Conservation (phyloP, 345 rosid genomes). For the Abelmoschus esculentus region DNA sequence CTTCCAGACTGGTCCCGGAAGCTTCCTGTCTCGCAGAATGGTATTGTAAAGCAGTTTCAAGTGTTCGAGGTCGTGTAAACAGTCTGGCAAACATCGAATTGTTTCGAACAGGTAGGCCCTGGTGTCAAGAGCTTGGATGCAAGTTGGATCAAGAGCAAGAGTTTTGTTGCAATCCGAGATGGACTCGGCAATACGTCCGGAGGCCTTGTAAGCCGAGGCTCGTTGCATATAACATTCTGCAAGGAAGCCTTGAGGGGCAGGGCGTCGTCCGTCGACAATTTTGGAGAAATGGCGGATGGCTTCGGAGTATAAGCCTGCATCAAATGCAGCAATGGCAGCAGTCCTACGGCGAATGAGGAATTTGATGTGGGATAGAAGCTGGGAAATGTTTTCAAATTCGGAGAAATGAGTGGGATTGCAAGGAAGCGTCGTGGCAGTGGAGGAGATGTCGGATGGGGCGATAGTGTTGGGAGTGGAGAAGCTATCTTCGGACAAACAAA, state of each 20-base stretch:
- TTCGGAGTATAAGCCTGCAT: constrained; percentile 69
- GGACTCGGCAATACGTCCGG: constrained; percentile 74
- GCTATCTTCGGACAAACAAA: constrained; percentile 85
- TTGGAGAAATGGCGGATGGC: constrained; percentile 90
- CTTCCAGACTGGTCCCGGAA: constrained; percentile 96
- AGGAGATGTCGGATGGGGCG: constrained; percentile 17
- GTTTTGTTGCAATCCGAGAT: constrained; percentile 88
- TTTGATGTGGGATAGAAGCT: constrained; percentile 73
- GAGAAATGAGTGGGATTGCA: constrained; percentile 13
- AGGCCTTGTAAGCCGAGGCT: constrained; percentile 63
- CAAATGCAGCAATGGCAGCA: constrained; percentile 82
- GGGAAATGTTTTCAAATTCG: constrained; percentile 53
- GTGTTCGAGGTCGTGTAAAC: constrained; percentile 40
- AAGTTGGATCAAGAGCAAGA: constrained; percentile 70
- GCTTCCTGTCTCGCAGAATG: constrained; percentile 71
- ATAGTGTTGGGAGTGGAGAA: constrained; percentile 41
- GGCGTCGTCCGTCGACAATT: constrained; percentile 79
- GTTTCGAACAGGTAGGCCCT: constrained; percentile 71
- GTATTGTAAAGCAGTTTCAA: constrained; percentile 64
- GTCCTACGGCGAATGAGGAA: constrained; percentile 80
- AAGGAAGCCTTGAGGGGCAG: constrained; percentile 82
- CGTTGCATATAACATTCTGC: constrained; percentile 85
- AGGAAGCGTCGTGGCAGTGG: constrained; percentile 27
- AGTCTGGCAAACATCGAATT: constrained; percentile 78
- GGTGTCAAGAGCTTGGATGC: constrained; percentile 77